Evolutionary conservation across 1,284 basidiomycete species (phyloP).

Genomic region (Kwoniella shivajii): DNA sequence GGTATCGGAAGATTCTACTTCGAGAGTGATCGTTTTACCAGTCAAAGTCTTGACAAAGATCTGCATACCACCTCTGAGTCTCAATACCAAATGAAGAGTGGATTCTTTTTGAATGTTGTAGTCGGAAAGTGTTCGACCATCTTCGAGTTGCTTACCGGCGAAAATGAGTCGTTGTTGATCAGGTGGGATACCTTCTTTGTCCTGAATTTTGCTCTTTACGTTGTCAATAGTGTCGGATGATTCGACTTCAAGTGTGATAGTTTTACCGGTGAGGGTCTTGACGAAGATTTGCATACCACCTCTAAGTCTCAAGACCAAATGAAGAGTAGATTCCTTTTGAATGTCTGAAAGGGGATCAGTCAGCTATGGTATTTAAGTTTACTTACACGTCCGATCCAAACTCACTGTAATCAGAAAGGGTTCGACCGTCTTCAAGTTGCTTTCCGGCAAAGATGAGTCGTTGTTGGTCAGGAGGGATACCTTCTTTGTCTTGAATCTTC

Average conservation of each 20-base stretch:
- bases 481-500: constrained; percentile 62
- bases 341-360: constrained; percentile 61
- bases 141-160: constrained; percentile 90
- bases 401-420: constrained; percentile 69
- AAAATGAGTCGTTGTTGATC: constrained; percentile 67
- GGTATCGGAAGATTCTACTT: constrained; percentile 83
- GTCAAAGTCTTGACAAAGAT: constrained; percentile 95
- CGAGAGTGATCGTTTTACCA: constrained; percentile 88
- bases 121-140: constrained; percentile 80
- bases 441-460: constrained; percentile 35
- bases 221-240: constrained; percentile 90
- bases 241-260: constrained; percentile 89
- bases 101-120: constrained; percentile 59
- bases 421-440: constrained; percentile 70
- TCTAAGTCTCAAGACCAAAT: constrained; percentile 93
- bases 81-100: constrained; percentile 56
- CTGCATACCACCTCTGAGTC: constrained; percentile 65
- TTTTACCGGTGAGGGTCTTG: constrained; percentile 74
- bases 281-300: constrained; percentile 94
- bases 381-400: not conserved
- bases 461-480: constrained; percentile 86
- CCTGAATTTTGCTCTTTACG: constrained; percentile 56
- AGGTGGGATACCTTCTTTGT: constrained; percentile 73
- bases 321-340: constrained; percentile 97
- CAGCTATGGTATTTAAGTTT: not conserved